Base-by-base conservation (phyloP, 495 filamentous ascomycete genomes). In the Melanomma pulvis-pyrius region DNA sequence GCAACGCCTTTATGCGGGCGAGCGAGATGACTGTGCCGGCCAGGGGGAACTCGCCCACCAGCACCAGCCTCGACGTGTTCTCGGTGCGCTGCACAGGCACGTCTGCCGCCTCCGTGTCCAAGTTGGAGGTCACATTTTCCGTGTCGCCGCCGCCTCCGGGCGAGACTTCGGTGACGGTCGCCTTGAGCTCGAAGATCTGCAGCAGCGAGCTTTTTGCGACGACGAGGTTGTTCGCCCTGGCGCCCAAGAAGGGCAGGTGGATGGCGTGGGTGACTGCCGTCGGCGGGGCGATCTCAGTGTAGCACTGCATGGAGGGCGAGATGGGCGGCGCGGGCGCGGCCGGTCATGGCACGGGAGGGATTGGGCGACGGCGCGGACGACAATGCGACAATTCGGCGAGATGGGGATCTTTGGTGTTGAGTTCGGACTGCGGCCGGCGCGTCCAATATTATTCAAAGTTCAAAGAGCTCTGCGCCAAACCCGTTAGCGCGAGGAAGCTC, bases 241-340 rank as follows among this genome's bases (percentile, higher is more conserved):
- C 78, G 29, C 87, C 87, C 46, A 88, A 78, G 72, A 99, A 93
- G 22, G 92, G 86, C 19, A 96, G 77, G 47, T 82, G 83, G 71
- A 98, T 75, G 36, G 93, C 90, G 79, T 96, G 90, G 61, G 92
- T 92, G 73, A 99, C 91, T 70, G 92, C 92, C 71, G 92, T 96
- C 22, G 94, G 92, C 78, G 94, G 88, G 69, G 91, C 86, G 73
- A 99, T 79, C 82, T 97, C 92, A 67, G 91, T 92, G 80, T 97
- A 98, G 80, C 84, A 88, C 81, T 89, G 87, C 87, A 90, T 90
- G 9, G 22, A 6, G n/a, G 49, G 29, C 12, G 49, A 5, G 32
- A 28, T 32, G 28, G 24, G 29, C 21, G 41, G 59, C n/a, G 17
- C n/a, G 30, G 46, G 4, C 21, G 39, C 24, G 9, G 30, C 17